Evolutionary conservation across 163 green algal genomes (phyloP), one percentile per base, ranked within the genome.

Genomic region (Chlorella variabilis): DNA sequence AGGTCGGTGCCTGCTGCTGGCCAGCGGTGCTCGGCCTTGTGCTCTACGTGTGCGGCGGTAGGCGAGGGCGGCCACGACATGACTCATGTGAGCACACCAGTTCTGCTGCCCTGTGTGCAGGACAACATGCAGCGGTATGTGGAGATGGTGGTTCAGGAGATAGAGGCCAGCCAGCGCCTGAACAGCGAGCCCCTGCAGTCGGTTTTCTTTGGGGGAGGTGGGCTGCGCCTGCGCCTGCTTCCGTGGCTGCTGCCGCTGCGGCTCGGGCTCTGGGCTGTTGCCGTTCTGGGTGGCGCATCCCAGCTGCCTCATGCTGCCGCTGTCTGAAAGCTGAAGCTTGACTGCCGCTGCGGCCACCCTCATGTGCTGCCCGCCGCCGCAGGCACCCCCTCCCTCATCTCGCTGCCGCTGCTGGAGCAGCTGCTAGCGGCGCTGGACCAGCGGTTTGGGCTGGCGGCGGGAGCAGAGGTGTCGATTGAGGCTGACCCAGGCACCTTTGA

Each of bases 401-500:
- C 96, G 0, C 91, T 93, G 4, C 18, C 71, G 1, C 66, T 94
- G 31, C 78, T 98, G 54, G 86, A 83, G 39, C 42, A 73, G 25
- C 86, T 98, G 34, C 75, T 99, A 34, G 62, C 66, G 2, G 78
- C 74, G 0, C 82, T 99, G 59, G 68, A 85, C 18, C 23, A 21
- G 7, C 51, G 58, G 18, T 92, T 91, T 82, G 88, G 84, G n/a
- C 91, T 96, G 27, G 69, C 74, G 18, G 38, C 68, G 0, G 85
- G 90, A 38, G 93, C 93, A 9, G 96, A 99, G 86, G 91, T 98
- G 42, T 93, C 90, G 1, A 89, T 99, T 54, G 97, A 99, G 83
- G 93, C 93, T 2, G 96, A 99, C 86, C 97, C 97, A 2, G 96
- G 96, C 42, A 98, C 95, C 3, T 98, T 98, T 88, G 85, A 93